Conservation (phyloP, 805 yeast species). For the Ogataea kodamae region DNA sequence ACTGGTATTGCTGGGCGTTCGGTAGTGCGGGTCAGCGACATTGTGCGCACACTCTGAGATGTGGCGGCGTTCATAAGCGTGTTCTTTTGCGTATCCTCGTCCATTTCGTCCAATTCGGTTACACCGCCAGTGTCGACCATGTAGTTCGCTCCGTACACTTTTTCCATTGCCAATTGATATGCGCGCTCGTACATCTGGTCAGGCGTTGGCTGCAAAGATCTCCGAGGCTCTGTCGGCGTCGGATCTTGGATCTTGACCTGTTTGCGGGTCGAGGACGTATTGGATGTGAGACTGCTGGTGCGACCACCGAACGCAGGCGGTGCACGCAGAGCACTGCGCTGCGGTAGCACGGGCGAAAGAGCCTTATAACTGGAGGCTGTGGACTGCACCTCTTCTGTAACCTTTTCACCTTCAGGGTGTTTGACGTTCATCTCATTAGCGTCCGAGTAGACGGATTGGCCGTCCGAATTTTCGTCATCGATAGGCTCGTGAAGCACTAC, state of each 20-base stretch:
- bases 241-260: conserved; percentile 23
- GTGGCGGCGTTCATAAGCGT: conserved; percentile 23
- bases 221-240: conserved; percentile 8
- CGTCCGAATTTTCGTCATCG: conserved; percentile 18
- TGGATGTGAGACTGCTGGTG: conserved; percentile 21
- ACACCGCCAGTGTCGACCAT: conserved; percentile 7
- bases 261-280: conserved; percentile 21
- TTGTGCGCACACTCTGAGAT: conserved; percentile 4
- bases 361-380: conserved; percentile 13
- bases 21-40: too few relatives aligned
- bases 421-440: conserved; percentile 20
- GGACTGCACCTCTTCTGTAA: conserved; percentile 25
- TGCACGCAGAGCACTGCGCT: conserved; percentile 13
- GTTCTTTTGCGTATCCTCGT: conserved; percentile 27
- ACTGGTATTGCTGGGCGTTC: conserved; percentile 3
- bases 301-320: conserved; percentile 9
- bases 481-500: conserved; percentile 20
- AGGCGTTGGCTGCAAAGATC: conserved; percentile 30
- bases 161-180: conserved; percentile 50
- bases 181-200: conserved; percentile 56
- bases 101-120: conserved; percentile 24
- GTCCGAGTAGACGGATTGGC: conserved; percentile 25
- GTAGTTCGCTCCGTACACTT: conserved; percentile 45
- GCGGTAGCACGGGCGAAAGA: conserved; percentile 18
- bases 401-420: conserved; percentile 20